Evolutionary conservation across 441 rosid species (phyloP), one percentile per base, ranked within the genome.

Genomic region (Codiaeum variegatum): DNA sequence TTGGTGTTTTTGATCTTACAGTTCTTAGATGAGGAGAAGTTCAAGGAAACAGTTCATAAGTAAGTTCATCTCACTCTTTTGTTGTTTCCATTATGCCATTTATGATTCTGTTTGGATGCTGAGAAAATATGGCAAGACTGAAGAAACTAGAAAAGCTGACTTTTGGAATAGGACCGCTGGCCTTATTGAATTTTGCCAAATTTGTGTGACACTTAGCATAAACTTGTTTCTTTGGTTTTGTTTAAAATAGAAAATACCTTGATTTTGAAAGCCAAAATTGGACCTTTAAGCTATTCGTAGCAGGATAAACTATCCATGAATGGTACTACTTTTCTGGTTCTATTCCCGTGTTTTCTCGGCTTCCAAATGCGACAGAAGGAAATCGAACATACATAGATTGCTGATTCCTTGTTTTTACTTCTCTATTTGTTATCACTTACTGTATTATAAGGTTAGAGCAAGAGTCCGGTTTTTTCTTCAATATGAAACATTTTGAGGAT

Each of bases 391-490:
- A 13, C 15, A 36, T n/a, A 7, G 38, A 68, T 29, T 70, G 49
- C 62, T 60, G 23, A 51, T 67, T 40, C 29, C 38, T 21, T 62
- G 26, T 29, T 36, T 73, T 73, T 67, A n/a, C 21, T 21, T 66
- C 5, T 36, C 3, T 9, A 16, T 40, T 72, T 62, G 9, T 49
- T 46, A 21, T 32, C 12, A 10, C 36, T 47, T 34, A 8, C 6
- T 72, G 51, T 24, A 16, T 32, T 68, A 21, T 28, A 54, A 64
- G 70, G 78, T 62, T 69, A 73, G 97, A 92, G 86, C 86, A 89
- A 76, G 97, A 92, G 77, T 90, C 96, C 3, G 93, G 93, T 9
- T 89, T 85, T 85, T 90, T 80, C 93, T 92, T 92, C 91, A 89
- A 90, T 77, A 89, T 89, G 96, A 82, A 87, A 80, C 86, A 87